A percentile compares a stretch with the other conserved stretches of the same genome.
Evolutionary conservation across 176 grass and related monocot genomes (phyloP).

Genomic region (Carex littledalei): DNA sequence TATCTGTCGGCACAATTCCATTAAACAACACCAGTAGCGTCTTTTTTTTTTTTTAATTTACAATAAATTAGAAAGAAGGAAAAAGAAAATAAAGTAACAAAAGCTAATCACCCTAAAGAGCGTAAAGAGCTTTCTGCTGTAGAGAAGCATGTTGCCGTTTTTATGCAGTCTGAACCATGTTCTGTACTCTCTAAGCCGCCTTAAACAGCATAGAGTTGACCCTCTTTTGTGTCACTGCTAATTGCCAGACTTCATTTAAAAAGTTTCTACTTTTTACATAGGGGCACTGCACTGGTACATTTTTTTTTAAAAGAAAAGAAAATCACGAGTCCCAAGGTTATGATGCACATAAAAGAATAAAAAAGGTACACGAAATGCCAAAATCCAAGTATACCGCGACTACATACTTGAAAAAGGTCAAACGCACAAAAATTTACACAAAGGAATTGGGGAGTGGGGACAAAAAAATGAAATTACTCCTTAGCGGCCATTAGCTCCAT

Average conservation of each 20-base stretch:
- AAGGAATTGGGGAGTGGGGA: conserved; percentile 13
- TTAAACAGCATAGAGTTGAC: neutral
- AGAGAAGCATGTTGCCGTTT: no score
- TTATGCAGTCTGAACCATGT: no score
- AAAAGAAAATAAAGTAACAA: no score
- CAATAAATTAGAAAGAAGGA: no score
- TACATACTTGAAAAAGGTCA: neutral
- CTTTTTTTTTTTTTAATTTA: no score
- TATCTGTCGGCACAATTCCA: neutral
- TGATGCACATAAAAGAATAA: neutral
- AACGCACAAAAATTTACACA: neutral
- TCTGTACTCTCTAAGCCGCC: neutral
- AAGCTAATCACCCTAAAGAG: no score
- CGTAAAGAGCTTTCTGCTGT: no score
- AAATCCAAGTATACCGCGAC: neutral
- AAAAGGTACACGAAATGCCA: neutral
- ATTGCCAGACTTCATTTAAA: neutral
- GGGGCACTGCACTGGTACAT: neutral
- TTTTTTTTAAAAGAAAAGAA: no score
- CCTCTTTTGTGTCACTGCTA: neutral
- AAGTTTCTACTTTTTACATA: neutral
- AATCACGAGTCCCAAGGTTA: neutral
- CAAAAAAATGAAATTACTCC: conserved; percentile 20
- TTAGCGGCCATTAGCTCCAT: neutral
- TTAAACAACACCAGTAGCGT: no score